phyloP scores from a whole-genome alignment of 805 yeast species.

The Naumovozyma castellii region DNA sequence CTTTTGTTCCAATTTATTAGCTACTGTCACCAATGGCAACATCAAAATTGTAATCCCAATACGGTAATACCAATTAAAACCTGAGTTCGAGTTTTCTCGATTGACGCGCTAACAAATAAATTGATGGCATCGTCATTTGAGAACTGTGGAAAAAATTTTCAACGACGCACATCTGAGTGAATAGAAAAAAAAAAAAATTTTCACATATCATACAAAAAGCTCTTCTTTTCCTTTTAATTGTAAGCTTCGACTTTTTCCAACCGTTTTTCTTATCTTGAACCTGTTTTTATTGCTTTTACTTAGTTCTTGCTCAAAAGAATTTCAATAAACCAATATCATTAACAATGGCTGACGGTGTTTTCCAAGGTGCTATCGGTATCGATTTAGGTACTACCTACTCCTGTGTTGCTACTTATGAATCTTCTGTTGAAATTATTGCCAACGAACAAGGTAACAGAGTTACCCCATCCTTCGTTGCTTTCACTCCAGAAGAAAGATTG shows the following conservation, averaged over 20 bases:
- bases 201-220: not conserved
- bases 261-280: not conserved
- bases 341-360: conserved; percentile 91
- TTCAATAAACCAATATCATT: not conserved
- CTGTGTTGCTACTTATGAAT: conserved; percentile 72
- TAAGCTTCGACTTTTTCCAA: not conserved
- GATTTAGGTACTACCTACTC: conserved; percentile 88
- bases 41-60: no score
- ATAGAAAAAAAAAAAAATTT: no score
- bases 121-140: no score
- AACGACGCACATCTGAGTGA: not conserved
- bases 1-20: no score
- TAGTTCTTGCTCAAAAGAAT: no score
- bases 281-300: not conserved
- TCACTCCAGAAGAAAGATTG: conserved; percentile 69
- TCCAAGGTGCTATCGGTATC: conserved; percentile 99
- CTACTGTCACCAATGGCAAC: not conserved
- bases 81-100: no score
- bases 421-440: conserved; percentile 70
- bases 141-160: not conserved
- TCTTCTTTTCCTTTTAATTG: not conserved
- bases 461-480: conserved; percentile 74
- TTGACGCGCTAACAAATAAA: no score
- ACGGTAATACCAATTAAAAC: no score
- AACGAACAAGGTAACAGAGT: conserved; percentile 83